Conservation (phyloP, 2,329 filamentous ascomycete genomes). For the Fusarium sp. region DNA sequence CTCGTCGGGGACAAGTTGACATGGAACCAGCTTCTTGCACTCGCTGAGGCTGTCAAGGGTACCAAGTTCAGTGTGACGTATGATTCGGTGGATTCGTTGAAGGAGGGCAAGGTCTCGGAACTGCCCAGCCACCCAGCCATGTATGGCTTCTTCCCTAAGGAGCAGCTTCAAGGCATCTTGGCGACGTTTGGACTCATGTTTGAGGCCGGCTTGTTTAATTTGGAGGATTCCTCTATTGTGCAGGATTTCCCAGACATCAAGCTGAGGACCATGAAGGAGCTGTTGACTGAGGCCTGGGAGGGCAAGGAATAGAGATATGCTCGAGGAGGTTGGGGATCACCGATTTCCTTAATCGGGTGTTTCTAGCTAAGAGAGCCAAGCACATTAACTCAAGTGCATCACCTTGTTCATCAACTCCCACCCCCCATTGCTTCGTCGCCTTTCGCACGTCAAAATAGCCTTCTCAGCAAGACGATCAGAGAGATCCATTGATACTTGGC, state of each 20-base stretch:
- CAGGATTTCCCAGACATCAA: conserved; percentile 10
- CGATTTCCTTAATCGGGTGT: background rate
- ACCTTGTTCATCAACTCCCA: background rate
- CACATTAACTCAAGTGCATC: background rate
- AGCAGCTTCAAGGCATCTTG: background rate
- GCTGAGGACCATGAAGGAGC: conserved; percentile 1
- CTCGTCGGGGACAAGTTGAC: background rate
- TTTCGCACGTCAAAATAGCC: background rate
- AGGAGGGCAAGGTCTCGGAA: conserved; percentile 4
- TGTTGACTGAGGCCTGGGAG: background rate
- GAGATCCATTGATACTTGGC: background rate
- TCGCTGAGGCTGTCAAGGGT: background rate
- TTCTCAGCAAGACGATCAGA: background rate
- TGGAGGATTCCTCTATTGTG: background rate
- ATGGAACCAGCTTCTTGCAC: background rate
- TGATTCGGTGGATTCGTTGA: conserved; percentile 2
- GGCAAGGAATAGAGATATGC: background rate
- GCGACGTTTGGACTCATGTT: background rate
- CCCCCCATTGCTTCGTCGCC: background rate
- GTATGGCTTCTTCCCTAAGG: conserved; percentile 15
- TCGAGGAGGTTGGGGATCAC: background rate
- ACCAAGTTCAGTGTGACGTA: conserved; percentile 12
- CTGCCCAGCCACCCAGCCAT: background rate
- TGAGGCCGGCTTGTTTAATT: background rate
- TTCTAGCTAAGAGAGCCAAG: background rate